Conservation (phyloP, 2,329 filamentous ascomycete genomes). For the Sphaceloma murrayae region DNA sequence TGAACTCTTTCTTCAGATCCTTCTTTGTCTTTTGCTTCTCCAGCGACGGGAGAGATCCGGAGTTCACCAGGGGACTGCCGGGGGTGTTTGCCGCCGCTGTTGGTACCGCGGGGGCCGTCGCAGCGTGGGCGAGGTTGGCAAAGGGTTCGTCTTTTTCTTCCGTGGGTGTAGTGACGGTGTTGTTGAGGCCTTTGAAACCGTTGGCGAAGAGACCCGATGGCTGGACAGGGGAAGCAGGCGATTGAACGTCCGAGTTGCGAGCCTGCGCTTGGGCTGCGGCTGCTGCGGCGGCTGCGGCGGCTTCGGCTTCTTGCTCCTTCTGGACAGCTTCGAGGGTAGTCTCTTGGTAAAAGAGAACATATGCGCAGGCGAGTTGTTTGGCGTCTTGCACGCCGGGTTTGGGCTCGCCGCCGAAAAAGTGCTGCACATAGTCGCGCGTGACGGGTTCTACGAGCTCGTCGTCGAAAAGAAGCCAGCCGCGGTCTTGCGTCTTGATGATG, state of each 20-base stretch:
- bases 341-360: conserved; percentile 96
- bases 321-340: conserved; percentile 59
- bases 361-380: conserved; percentile 69
- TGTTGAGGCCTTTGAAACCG: conserved; percentile 26
- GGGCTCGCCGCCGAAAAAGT: conserved; percentile 86
- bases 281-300: conserved; percentile 36
- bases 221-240: conserved; percentile 21
- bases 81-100: conserved; percentile 34
- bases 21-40: conserved; percentile 52
- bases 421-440: conserved; percentile 88
- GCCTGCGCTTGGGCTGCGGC: conserved; percentile 40
- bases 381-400: conserved; percentile 42
- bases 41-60: conserved; percentile 1
- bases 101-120: conserved; percentile 47
- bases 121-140: conserved; percentile 54
- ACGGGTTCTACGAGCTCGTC: conserved; percentile 98
- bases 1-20: conserved; percentile 46
- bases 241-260: conserved; percentile 24
- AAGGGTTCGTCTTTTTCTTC: conserved; percentile 41
- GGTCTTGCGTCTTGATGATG: conserved; percentile 93
- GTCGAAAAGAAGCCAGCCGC: conserved; percentile 92
- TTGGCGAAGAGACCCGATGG: conserved; percentile 25
- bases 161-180: conserved; percentile 33
- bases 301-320: conserved; percentile 77
- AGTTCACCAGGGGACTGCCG: conserved; percentile 8